Evolutionary conservation across 495 filamentous ascomycete genomes (phyloP).

Genomic region (Penicillium lagena): DNA sequence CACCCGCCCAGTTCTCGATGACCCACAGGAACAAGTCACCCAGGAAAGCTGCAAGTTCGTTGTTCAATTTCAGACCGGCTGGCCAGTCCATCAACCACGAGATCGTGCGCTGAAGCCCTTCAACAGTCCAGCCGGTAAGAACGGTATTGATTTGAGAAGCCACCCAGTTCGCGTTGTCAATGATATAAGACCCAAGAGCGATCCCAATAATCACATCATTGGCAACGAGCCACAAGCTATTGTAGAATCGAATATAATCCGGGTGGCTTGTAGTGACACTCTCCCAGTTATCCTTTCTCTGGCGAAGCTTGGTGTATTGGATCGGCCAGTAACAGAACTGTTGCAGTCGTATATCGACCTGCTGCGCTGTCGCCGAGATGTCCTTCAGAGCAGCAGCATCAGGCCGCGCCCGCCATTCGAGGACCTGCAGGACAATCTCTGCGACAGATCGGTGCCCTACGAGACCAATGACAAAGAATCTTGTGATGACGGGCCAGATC

Average conservation of each 20-base stretch:
- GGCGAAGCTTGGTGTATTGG: constrained; percentile 85
- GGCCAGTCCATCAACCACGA: constrained; percentile 95
- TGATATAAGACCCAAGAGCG: constrained; percentile 91
- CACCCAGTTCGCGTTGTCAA: constrained; percentile 86
- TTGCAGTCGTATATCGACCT: constrained; percentile 94
- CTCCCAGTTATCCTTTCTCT: constrained; percentile 87
- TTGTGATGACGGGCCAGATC: constrained; percentile 69
- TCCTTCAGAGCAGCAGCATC: constrained; percentile 86
- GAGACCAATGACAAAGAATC: constrained; percentile 66
- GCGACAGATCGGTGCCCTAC: constrained; percentile 76
- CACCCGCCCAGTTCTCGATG: constrained; percentile 92
- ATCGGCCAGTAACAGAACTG: constrained; percentile 99
- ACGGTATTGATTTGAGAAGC: constrained; percentile 74
- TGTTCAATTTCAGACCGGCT: constrained; percentile 97
- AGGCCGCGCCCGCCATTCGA: constrained; percentile 83
- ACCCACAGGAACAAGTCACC: constrained; percentile 97
- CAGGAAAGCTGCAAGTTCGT: constrained; percentile 85
- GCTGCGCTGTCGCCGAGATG: constrained; percentile 94
- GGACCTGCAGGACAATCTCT: constrained; percentile 68
- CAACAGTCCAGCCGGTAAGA: constrained; percentile 77
- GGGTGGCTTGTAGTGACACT: constrained; percentile 93
- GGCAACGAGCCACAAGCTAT: constrained; percentile 95
- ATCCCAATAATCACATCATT: constrained; percentile 99
- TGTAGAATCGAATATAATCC: constrained; percentile 99
- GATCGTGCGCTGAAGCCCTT: constrained; percentile 83